Evolutionary conservation across 768 basidiomycete genomes (phyloP).

Genomic region (Imleria badia): DNA sequence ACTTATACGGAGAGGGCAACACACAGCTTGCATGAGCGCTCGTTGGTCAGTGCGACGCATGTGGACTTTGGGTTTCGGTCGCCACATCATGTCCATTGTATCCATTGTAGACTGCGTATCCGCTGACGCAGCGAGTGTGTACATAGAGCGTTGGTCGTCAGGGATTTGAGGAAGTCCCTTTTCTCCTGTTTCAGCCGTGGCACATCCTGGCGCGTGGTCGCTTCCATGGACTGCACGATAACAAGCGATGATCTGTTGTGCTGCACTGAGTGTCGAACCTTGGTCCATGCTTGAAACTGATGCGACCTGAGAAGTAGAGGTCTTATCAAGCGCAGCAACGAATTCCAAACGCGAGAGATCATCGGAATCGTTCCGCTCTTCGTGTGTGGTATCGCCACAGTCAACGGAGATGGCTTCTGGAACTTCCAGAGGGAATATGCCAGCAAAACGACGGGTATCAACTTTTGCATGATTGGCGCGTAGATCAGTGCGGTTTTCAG

Average conservation of each 20-base stretch:
- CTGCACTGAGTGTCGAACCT: constrained; percentile 15
- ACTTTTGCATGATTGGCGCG: background rate
- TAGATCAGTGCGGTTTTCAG: background rate
- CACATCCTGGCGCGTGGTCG: background rate
- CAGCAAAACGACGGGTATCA: constrained; percentile 30
- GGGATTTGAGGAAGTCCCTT: constrained; percentile 20
- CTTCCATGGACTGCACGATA: constrained; percentile 16
- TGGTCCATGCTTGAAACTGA: constrained; percentile 3
- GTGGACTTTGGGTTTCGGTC: constrained; percentile 32
- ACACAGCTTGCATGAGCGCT: constrained; percentile 40
- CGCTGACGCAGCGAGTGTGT: constrained; percentile 16
- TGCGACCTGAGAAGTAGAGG: background rate
- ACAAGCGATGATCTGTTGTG: constrained; percentile 21
- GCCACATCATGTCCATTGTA: constrained; percentile 33
- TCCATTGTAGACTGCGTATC: constrained; percentile 24
- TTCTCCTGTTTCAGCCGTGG: constrained; percentile 4
- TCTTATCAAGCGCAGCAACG: background rate
- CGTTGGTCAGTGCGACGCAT: constrained; percentile 37
- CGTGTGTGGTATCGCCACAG: constrained; percentile 8
- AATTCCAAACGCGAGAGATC: constrained; percentile 12
- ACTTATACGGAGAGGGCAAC: constrained; percentile 18
- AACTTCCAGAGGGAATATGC: constrained; percentile 18
- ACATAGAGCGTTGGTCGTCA: constrained; percentile 28
- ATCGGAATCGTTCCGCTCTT: constrained; percentile 13
- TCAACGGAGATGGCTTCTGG: constrained; percentile 3